Base-by-base conservation (phyloP, 352 stramenopile genomes). In the Halophytophthora batemanensis region DNA sequence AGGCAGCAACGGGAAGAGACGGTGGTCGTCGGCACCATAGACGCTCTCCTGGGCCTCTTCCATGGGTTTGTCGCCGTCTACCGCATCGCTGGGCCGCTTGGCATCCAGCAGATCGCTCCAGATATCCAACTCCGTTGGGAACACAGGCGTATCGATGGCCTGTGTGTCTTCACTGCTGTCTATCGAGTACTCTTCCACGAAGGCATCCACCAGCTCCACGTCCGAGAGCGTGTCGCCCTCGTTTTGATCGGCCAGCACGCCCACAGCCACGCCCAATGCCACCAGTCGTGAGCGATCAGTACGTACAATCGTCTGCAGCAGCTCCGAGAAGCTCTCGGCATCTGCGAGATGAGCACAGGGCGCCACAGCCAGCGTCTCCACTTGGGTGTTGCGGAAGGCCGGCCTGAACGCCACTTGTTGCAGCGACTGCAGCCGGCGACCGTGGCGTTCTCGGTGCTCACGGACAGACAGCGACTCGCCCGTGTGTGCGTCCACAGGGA, bases 41-140 rank as follows among this genome's bases (percentile, higher is more conserved):
- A 85, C 50, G 17, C 6, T 38, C 33, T 44, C 41, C 12, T 29
- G 36, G 12, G 17, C 14, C 29, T 13, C 29, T 42, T 60, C 45
- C 22, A 53, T 63, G 25, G 7, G 36, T 14, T 65, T 40, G 31
- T 61, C 41, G 25, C 33, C 29, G 44, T 56, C 41, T 42, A 28
- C 48, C 43, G 44, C n/a, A n/a, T n/a, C n/a, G n/a, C n/a, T n/a
- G n/a, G n/a, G n/a, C n/a, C 43, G 38, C 21, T 58, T 69, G 29
- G 34, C 47, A 8, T 66, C 56, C 12, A 90, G 52, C 48, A 89
- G 54, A 22, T 74, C 59, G 61, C 82, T 81, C 86, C 86, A 98
- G 57, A 98, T 76, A 13, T 96, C 70, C n/a, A 82, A 44, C 66
- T 98, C 91, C 1, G 84, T 97, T 0, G 87, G 89, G 38, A 84